Conservation (phyloP, 352 stramenopile genomes). For the Phytophthora megakarya region DNA sequence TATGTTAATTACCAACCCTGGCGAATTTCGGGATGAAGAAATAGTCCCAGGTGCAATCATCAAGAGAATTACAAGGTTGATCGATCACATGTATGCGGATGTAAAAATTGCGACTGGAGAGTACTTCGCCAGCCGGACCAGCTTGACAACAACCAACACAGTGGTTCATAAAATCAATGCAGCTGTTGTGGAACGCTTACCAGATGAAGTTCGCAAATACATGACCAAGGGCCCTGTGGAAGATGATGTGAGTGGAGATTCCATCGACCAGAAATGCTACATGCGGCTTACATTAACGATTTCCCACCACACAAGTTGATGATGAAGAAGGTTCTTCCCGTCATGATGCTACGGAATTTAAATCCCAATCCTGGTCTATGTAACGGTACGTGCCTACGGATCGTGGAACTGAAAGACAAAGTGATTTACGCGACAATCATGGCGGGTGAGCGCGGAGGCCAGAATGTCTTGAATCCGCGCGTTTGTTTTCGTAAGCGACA, state of each 20-base stretch:
- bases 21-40: not conserved
- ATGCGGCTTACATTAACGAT: not conserved
- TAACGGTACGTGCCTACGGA: not conserved
- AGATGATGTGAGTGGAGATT: not conserved
- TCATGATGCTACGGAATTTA: not conserved
- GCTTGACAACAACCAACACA: not conserved
- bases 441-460: not conserved
- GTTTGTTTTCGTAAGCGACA: not conserved
- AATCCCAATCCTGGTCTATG: not conserved
- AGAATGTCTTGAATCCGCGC: not conserved
- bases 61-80: not conserved
- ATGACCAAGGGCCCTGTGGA: not conserved
- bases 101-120: not conserved
- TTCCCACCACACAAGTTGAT: not conserved
- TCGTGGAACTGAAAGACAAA: not conserved
- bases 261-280: not conserved
- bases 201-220: not conserved
- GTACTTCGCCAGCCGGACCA: not conserved
- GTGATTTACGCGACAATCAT: slow-evolving; percentile 1
- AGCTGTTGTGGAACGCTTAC: not conserved
- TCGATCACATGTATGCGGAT: slow-evolving; percentile 4
- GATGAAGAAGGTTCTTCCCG: not conserved
- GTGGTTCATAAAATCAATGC: not conserved
- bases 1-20: not conserved
- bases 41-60: not conserved